Conservation (phyloP, 176 grass and related monocot genomes). For the Oryza glumipatula region DNA sequence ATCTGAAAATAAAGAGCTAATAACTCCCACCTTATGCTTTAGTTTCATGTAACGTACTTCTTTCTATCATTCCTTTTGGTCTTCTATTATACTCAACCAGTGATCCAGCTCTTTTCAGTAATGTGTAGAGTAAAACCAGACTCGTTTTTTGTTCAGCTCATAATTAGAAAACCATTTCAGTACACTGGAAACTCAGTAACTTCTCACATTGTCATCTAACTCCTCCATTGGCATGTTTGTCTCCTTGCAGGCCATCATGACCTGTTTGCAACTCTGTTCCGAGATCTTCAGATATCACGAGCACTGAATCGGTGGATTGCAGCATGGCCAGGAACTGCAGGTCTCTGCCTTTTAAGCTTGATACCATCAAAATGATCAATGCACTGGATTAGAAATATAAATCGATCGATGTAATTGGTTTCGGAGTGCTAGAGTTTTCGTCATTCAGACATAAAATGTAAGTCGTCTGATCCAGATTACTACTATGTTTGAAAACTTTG, state of each 20-base stretch:
- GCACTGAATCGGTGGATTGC: conserved; percentile 65
- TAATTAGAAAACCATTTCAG: background rate
- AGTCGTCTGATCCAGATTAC: background rate
- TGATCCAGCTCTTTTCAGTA: background rate
- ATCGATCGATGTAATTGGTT: background rate
- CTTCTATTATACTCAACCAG: background rate
- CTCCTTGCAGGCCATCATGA: conserved; percentile 81
- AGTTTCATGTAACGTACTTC: background rate
- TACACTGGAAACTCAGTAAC: background rate
- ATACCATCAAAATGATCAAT: conserved; percentile 64
- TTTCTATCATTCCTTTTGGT: background rate
- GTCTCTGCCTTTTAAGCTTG: conserved; percentile 35
- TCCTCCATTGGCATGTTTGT: conserved; percentile 4
- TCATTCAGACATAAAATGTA: background rate
- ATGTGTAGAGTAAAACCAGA: background rate
- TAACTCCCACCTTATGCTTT: background rate
- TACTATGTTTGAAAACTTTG: background rate
- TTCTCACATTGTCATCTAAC: conserved; percentile 14
- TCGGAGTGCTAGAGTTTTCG: background rate
- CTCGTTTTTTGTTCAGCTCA: background rate
- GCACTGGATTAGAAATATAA: background rate
- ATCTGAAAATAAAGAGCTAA: background rate
- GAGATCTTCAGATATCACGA: conserved; percentile 90
- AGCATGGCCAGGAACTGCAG: conserved; percentile 41
- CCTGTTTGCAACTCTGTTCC: conserved; percentile 37